Evolutionary conservation across 768 basidiomycete species (phyloP), one percentile per base, ranked within the genome.

Genomic region (Lentinula aciculospora): DNA sequence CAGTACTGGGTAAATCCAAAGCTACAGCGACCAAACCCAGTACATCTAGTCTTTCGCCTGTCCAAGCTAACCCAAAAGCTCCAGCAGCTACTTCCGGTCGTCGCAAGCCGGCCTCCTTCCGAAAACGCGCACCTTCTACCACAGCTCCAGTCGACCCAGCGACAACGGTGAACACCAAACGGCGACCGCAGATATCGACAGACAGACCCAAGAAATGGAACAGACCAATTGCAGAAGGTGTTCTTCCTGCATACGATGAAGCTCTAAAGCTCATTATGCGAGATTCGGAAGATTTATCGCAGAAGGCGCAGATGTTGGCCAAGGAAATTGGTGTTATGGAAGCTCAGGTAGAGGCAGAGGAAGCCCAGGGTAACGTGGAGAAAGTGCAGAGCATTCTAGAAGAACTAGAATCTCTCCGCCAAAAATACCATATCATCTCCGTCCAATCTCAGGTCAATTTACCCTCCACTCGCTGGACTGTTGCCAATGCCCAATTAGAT

Each of bases 371-470:
- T 7, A 3, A 46, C 15, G 61, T 64, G 51, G 69, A 69, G 53
- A 69, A 63, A 55, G 60, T 71, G 31, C 62, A 68, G 27, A 61
- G 59, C 23, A 63, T 77, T 59, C 71, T 72, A 45, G 68, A 63
- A 21, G 72, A 72, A 45, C 62, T 85, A 62, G 75, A 78, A 60
- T 58, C 67, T 32, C 63, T 83, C 67, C 66, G 80, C 59, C 72
- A 77, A 64, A 81, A 78, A 67, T 65, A 85, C 45, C 65, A 75
- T 19, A 79, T 88, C 57, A 66, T 96, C 45, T 84, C 92, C 61
- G 78, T 95, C 9, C 90, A 93, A 72, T 86, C 88, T 58, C 79
- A 87, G 68, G 74, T 91, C 29, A 95, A 98, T 69, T 72, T 93
- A n/a, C 95, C 94, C 0, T 78, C 85, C 54, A 82, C 87, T 32